These are phyloP conservation scores for Schizonepeta tenuifolia DNA, from an alignment of 257 asterid genomes.

Conservation along the genomic window DNA sequence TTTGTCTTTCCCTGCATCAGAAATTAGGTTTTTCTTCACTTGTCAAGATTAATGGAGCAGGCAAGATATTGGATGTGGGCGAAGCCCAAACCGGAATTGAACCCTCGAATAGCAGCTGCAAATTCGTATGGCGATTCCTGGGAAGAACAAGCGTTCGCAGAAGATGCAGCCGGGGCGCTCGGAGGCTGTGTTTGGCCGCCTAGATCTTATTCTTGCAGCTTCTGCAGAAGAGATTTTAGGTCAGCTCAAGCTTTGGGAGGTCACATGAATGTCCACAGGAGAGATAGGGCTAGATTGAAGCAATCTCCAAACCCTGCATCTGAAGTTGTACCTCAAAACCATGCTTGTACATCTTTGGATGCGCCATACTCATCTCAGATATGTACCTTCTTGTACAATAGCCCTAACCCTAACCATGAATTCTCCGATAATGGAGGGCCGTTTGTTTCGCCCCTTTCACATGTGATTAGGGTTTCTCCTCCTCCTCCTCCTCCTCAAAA, in stretches of 20 bases:
- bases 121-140: conserved; percentile 62
- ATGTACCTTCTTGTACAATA: conserved; percentile 45
- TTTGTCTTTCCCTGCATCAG: not conserved
- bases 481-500: conserved; percentile 32
- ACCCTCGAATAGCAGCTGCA: conserved; percentile 23
- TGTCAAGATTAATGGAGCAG: conserved; percentile 56
- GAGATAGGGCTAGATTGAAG: conserved; percentile 92
- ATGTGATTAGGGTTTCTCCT: conserved; percentile 60
- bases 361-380: conserved; percentile 44
- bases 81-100: conserved; percentile 51
- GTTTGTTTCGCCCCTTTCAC: conserved; percentile 18
- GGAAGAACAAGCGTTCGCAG: conserved; percentile 98
- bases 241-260: conserved; percentile 99
- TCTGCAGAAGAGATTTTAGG: conserved; percentile 83
- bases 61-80: conserved; percentile 74
- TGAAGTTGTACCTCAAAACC: conserved; percentile 41
- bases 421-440: conserved; percentile 30
- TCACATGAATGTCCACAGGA: conserved; percentile 91
- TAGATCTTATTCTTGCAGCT: conserved; percentile 87
- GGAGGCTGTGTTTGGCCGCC: conserved; percentile 98
- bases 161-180: conserved; percentile 75
- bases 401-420: conserved; percentile 45
- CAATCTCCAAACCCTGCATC: conserved; percentile 48
- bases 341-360: conserved; percentile 39
- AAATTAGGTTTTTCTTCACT: conserved; percentile 14